Evolutionary conservation across 768 basidiomycete species (phyloP).

Genomic region (Rhizopogon vesiculosus): DNA sequence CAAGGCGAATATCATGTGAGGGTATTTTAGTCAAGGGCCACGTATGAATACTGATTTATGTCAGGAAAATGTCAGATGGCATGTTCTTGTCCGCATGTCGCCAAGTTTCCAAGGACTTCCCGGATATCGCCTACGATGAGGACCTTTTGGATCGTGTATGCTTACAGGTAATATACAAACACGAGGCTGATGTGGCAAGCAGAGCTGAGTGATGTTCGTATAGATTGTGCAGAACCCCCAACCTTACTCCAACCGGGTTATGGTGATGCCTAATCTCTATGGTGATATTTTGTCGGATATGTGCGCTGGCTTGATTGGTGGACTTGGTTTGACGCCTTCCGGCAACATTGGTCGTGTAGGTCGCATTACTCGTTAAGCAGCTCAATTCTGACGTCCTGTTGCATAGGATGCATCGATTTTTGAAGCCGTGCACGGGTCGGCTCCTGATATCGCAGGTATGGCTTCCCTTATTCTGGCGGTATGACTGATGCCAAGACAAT

Average conservation of each 20-base stretch:
- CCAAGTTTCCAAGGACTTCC: conserved; percentile 93
- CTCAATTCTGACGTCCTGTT: conserved; percentile 14
- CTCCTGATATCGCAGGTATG: conserved; percentile 95
- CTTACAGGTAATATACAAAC: conserved; percentile 56
- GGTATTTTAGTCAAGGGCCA: neutral
- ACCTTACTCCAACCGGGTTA: conserved; percentile 93
- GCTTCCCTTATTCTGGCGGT: conserved; percentile 6
- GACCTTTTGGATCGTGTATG: conserved; percentile 96
- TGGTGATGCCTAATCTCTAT: conserved; percentile 99
- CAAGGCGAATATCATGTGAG: conserved; percentile 99
- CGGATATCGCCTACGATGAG: conserved; percentile 90
- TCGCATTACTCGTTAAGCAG: conserved; percentile 6
- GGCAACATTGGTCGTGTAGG: conserved; percentile 93
- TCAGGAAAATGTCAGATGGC: conserved; percentile 99
- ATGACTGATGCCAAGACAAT: conserved; percentile 3
- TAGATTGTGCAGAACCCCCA: conserved; percentile 89
- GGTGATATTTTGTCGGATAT: conserved; percentile 97
- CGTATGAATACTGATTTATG: conserved; percentile 10
- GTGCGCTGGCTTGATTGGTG: conserved; percentile 98
- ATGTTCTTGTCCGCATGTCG: conserved; percentile 99
- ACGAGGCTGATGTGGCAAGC: neutral
- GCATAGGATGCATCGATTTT: conserved; percentile 94
- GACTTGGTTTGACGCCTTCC: conserved; percentile 94
- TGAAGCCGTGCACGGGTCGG: conserved; percentile 98
- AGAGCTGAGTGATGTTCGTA: neutral